phyloP scores from a whole-genome alignment of 1,139 yeast species.

The Oligophagozyma castellii region DNA sequence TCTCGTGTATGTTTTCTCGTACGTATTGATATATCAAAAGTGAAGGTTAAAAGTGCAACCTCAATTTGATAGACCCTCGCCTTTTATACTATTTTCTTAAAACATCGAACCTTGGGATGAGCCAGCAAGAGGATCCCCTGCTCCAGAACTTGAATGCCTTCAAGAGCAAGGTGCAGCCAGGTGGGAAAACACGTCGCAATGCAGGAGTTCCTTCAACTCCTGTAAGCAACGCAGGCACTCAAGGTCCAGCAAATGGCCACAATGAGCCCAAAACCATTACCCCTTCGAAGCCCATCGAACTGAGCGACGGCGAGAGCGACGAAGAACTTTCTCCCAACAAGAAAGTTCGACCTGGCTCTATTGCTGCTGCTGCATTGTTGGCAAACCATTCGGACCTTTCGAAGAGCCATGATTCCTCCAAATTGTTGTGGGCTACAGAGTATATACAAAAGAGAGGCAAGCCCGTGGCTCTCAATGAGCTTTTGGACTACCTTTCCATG shows the following conservation, averaged over 20 bases:
- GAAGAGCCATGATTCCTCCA: constrained; percentile 54
- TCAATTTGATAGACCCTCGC: background rate
- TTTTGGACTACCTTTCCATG: constrained; percentile 21
- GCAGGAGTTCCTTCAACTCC: constrained; percentile 2
- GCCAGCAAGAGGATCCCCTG: constrained; percentile 26
- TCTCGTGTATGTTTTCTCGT: background rate
- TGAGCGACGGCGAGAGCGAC: constrained; percentile 17
- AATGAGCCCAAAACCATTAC: constrained; percentile 17
- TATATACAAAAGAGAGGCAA: constrained; percentile 55
- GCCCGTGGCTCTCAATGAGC: constrained; percentile 44
- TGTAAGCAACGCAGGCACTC: background rate
- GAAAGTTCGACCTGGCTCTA: constrained; percentile 25
- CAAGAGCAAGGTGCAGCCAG: constrained; percentile 41
- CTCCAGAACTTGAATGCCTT: constrained; percentile 45
- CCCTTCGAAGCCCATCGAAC: constrained; percentile 9
- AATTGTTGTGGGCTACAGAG: constrained; percentile 78
- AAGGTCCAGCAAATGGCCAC: constrained; percentile 6
- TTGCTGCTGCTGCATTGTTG: constrained; percentile 22
- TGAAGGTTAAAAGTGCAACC: background rate
- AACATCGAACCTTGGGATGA: constrained; percentile 4
- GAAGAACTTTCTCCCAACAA: constrained; percentile 16
- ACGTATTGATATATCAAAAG: background rate
- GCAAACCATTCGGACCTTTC: constrained; percentile 31
- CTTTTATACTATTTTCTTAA: background rate
- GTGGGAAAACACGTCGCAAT: constrained; percentile 31